Evolutionary conservation across 2,329 filamentous ascomycete species (phyloP).

Genomic region (Penicillium sp.): DNA sequence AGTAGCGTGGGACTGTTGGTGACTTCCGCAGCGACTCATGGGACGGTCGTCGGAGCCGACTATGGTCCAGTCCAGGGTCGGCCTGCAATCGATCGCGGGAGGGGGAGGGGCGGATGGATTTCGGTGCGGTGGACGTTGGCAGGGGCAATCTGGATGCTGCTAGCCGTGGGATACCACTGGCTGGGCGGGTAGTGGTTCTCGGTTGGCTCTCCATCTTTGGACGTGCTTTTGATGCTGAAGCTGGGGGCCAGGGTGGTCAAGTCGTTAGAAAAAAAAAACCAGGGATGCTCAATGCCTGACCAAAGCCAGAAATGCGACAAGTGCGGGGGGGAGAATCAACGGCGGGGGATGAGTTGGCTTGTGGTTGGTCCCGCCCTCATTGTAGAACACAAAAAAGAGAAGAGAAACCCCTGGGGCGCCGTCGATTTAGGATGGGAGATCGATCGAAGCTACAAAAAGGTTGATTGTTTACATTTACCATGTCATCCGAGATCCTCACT

Average conservation of each 20-base stretch:
- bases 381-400: constrained; percentile 1
- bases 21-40: constrained; percentile 47
- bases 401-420: constrained; percentile 1
- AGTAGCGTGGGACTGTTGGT: constrained; percentile 35
- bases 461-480: constrained; percentile 28
- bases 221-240: constrained; percentile 1
- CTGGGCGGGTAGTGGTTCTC: constrained; percentile 36
- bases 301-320: constrained; percentile 13
- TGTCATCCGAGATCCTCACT: constrained; percentile 15
- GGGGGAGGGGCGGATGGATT: constrained; percentile 53
- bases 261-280: constrained; percentile 15
- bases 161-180: constrained; percentile 55
- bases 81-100: constrained; percentile 56
- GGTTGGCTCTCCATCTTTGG: constrained; percentile 44
- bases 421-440: constrained; percentile 5
- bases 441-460: constrained; percentile 17
- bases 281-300: background rate
- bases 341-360: constrained; percentile 9
- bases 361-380: constrained; percentile 16
- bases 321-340: constrained; percentile 10
- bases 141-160: constrained; percentile 59
- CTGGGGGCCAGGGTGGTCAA: constrained; percentile 12
- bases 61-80: constrained; percentile 46
- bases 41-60: constrained; percentile 48
- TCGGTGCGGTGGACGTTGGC: constrained; percentile 48